Evolutionary conservation across 306 rosid genomes (phyloP).

Genomic region (Cotoneaster glaucophyllus): DNA sequence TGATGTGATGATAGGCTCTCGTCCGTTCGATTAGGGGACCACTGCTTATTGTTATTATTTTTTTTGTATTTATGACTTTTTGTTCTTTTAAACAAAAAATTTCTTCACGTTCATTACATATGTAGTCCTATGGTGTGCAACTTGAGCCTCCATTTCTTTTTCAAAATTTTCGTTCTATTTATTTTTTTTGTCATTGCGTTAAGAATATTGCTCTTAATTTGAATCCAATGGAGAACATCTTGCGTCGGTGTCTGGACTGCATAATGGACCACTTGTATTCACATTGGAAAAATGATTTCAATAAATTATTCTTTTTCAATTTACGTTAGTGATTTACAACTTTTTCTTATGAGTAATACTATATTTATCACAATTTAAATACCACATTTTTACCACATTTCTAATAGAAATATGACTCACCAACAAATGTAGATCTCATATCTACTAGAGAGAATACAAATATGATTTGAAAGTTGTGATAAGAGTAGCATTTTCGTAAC

Average conservation of each 20-base stretch:
- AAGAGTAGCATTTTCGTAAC: too few relatives aligned
- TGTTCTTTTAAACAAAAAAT: slow-evolving; percentile 24
- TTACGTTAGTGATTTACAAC: too few relatives aligned
- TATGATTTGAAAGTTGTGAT: too few relatives aligned
- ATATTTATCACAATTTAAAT: too few relatives aligned
- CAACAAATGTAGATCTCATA: too few relatives aligned
- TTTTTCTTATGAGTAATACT: too few relatives aligned
- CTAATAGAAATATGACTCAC: too few relatives aligned
- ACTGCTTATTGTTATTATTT: too few relatives aligned
- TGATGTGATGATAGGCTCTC: too few relatives aligned
- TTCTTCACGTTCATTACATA: slow-evolving; percentile 15
- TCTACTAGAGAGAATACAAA: too few relatives aligned
- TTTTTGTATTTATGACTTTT: slow-evolving; percentile 24
- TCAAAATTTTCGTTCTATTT: neutral
- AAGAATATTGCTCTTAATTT: neutral
- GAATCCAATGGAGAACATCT: neutral
- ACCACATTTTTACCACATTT: too few relatives aligned
- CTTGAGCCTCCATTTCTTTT: slow-evolving; percentile 19
- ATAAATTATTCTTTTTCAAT: neutral
- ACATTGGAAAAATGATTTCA: neutral
- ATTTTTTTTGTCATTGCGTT: neutral
- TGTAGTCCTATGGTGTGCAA: slow-evolving; percentile 1
- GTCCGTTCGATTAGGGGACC: too few relatives aligned
- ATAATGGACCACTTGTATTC: neutral
- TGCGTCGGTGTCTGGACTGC: neutral